phyloP scores from a whole-genome alignment of 108 stramenopile species.

The Mediolabrus comicus region DNA sequence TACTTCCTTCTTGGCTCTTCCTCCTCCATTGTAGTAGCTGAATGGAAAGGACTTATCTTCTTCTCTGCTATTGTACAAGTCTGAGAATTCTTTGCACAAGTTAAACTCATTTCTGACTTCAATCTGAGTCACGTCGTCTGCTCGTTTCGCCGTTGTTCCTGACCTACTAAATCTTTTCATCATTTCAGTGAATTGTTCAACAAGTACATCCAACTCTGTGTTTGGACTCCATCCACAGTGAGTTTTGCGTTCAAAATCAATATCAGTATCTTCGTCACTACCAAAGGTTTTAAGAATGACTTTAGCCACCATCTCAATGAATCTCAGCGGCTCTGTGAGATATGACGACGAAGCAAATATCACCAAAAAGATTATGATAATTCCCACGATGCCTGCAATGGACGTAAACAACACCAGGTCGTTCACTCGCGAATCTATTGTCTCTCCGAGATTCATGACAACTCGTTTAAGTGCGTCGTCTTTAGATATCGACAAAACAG shows the following conservation, averaged over 20 bases:
- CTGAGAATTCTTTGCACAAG: not conserved
- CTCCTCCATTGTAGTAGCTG: conserved; percentile 22
- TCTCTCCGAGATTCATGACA: conserved; percentile 31
- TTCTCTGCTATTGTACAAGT: conserved; percentile 31
- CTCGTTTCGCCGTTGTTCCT: conserved; percentile 5
- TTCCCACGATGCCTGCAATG: conserved; percentile 31
- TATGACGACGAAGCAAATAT: conserved; percentile 29
- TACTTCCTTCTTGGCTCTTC: conserved; percentile 34
- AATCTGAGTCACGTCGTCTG: conserved; percentile 2
- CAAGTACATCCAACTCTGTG: conserved; percentile 51
- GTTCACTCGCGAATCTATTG: conserved; percentile 25
- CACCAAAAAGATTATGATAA: conserved; percentile 33
- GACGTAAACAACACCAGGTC: conserved; percentile 22
- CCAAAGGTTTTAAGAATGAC: conserved; percentile 44
- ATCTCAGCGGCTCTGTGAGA: conserved; percentile 51
- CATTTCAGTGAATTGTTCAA: conserved; percentile 43
- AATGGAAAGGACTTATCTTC: conserved; percentile 7
- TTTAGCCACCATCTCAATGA: conserved; percentile 48
- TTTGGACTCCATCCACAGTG: conserved; percentile 34
- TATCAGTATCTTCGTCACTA: conserved; percentile 30
- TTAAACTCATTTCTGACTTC: not conserved
- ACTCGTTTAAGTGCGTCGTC: conserved; percentile 9
- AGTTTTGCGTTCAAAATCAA: not conserved
- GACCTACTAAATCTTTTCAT: conserved; percentile 36
- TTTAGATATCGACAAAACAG: conserved; percentile 28